Percentiles rank a stretch among this genome's conserved stretches.
Evolutionary conservation across 805 yeast genomes (phyloP).

Genomic region (Saccharomycopsis javanensis): DNA sequence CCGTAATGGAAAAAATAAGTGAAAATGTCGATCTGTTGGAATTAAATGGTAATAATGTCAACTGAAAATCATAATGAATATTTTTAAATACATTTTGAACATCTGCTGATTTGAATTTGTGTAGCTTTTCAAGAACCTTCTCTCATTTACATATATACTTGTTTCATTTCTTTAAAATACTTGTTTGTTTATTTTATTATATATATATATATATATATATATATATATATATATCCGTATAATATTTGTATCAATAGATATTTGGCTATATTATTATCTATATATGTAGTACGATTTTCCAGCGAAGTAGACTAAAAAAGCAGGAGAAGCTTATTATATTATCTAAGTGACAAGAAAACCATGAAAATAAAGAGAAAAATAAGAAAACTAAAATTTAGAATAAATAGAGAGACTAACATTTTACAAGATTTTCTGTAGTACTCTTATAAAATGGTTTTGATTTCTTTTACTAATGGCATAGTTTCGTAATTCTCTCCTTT

Average conservation of each 20-base stretch:
- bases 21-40: conserved; percentile 11
- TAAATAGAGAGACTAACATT: no score
- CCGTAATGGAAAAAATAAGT: conserved; percentile 2
- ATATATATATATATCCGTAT: neutral
- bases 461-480: no score
- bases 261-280: neutral
- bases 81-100: no score
- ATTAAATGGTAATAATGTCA: conserved; percentile 7
- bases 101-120: no score
- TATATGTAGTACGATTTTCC: neutral
- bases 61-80: neutral
- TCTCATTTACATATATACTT: neutral
- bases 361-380: no score
- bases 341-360: no score
- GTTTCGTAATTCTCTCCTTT: neutral
- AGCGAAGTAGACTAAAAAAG: neutral
- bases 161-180: neutral
- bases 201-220: neutral
- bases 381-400: no score
- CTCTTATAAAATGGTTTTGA: neutral
- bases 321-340: no score
- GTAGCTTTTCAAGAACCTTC: no score
- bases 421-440: no score
- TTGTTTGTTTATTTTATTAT: neutral
- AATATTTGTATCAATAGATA: neutral